These are phyloP conservation scores for Mucuna pruriens DNA, from an alignment of 306 rosid species.

Conservation along the genomic window DNA sequence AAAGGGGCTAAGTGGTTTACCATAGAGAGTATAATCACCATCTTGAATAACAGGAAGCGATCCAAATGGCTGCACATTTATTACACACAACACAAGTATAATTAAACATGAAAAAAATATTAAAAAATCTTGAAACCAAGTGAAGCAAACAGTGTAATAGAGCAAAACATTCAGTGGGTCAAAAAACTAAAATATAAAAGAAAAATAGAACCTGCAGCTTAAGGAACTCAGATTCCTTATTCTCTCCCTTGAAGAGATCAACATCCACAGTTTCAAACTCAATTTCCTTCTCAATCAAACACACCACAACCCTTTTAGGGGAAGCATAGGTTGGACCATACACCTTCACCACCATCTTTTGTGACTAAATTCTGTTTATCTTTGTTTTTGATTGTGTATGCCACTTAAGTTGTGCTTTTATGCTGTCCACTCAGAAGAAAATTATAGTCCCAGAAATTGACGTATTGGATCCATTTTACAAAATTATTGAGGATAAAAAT, in stretches of 20 bases:
- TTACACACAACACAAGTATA: background rate
- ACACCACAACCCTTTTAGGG: slow-evolving; percentile 54
- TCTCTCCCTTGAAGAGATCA: slow-evolving; percentile 53
- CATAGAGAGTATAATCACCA: slow-evolving; percentile 59
- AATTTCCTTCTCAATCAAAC: slow-evolving; percentile 57
- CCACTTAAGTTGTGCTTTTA: background rate
- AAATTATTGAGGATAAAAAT: no score
- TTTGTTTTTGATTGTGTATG: background rate
- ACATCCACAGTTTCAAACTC: slow-evolving; percentile 52
- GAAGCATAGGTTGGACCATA: slow-evolving; percentile 53
- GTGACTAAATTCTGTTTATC: background rate
- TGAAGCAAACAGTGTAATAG: background rate
- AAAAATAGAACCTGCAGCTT: slow-evolving; percentile 51
- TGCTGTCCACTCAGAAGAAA: background rate
- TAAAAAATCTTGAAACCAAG: background rate
- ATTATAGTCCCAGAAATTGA: background rate
- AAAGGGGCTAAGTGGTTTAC: slow-evolving; percentile 32
- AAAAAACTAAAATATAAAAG: background rate
- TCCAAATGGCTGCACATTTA: slow-evolving; percentile 58
- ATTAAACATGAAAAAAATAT: background rate
- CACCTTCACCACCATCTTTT: slow-evolving; percentile 52
- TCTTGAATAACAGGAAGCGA: slow-evolving; percentile 57
- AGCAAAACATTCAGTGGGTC: background rate
- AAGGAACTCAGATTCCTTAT: slow-evolving; percentile 54
- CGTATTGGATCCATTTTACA: no score